phyloP scores from a whole-genome alignment of 2,329 filamentous ascomycete species.

The Herpotrichia juniperi region DNA sequence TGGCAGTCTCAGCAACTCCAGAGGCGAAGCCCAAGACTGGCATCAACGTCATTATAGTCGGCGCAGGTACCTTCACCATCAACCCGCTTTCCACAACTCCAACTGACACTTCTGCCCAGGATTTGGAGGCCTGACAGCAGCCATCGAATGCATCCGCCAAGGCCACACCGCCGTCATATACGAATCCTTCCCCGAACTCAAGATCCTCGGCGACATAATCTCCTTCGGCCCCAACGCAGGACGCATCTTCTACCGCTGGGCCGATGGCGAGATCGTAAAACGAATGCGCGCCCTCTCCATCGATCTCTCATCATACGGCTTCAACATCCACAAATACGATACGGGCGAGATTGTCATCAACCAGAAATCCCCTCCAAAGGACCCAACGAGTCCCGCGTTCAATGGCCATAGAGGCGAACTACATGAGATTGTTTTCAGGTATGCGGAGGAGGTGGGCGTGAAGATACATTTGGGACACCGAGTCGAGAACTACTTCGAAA shows the following conservation, averaged over 20 bases:
- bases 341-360: constrained; percentile 67
- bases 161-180: constrained; percentile 66
- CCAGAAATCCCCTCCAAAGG: constrained; percentile 54
- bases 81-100: not conserved
- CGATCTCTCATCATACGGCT: constrained; percentile 60
- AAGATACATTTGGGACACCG: constrained; percentile 60
- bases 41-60: constrained; percentile 60
- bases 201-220: constrained; percentile 67
- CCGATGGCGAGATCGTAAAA: constrained; percentile 54
- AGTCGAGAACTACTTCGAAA: constrained; percentile 62
- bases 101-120: constrained; percentile 44
- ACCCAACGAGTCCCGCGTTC: constrained; percentile 60
- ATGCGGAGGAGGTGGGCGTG: constrained; percentile 61
- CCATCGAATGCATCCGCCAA: constrained; percentile 67
- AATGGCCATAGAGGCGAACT: constrained; percentile 68
- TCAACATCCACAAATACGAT: constrained; percentile 65
- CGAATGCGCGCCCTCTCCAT: constrained; percentile 60
- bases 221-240: constrained; percentile 66
- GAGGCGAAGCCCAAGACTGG: constrained; percentile 47
- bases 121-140: constrained; percentile 67
- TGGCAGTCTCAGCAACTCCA: constrained; percentile 22
- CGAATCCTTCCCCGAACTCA: constrained; percentile 63
- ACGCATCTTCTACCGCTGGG: constrained; percentile 67
- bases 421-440: constrained; percentile 64
- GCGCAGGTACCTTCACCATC: constrained; percentile 42